These are phyloP conservation scores for Acer saccharum DNA, from an alignment of 345 rosid species.

Conservation along the genomic window DNA sequence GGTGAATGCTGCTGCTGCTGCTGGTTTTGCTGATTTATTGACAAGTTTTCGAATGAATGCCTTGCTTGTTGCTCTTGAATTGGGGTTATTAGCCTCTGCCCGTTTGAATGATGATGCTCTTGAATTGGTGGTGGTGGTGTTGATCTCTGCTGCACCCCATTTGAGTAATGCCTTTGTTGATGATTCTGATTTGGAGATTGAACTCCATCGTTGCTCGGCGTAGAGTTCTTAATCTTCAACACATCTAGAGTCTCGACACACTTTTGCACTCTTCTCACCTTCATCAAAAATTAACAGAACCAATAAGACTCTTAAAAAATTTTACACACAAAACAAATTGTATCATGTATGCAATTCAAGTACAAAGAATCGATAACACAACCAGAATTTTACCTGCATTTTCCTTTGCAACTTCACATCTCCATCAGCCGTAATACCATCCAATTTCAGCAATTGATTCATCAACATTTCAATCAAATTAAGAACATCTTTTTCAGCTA, in stretches of 20 bases:
- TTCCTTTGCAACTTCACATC: constrained; percentile 94
- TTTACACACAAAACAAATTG: neutral
- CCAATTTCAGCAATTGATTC: constrained; percentile 90
- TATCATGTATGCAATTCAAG: neutral
- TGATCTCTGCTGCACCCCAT: constrained; percentile 23
- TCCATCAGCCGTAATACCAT: constrained; percentile 83
- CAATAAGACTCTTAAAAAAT: neutral
- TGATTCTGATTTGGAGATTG: constrained; percentile 36
- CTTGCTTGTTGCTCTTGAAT: constrained; percentile 42
- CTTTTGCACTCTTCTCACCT: constrained; percentile 95
- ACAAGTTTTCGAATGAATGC: constrained; percentile 48
- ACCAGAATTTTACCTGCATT: constrained; percentile 67
- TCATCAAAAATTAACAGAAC: constrained; percentile 7
- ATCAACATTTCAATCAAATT: constrained; percentile 75
- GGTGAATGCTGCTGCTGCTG: constrained; percentile 45
- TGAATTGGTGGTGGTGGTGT: constrained; percentile 27
- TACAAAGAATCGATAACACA: neutral
- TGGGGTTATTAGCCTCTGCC: constrained; percentile 43
- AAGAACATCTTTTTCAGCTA: constrained; percentile 72
- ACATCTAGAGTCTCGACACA: constrained; percentile 85
- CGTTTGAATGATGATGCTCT: constrained; percentile 38
- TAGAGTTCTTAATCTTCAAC: constrained; percentile 83
- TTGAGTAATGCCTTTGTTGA: constrained; percentile 36
- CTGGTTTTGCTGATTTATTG: constrained; percentile 36
- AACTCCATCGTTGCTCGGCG: constrained; percentile 42